Base-by-base conservation (phyloP, 2,329 filamentous ascomycete species). In the Verticillium nubilum region DNA sequence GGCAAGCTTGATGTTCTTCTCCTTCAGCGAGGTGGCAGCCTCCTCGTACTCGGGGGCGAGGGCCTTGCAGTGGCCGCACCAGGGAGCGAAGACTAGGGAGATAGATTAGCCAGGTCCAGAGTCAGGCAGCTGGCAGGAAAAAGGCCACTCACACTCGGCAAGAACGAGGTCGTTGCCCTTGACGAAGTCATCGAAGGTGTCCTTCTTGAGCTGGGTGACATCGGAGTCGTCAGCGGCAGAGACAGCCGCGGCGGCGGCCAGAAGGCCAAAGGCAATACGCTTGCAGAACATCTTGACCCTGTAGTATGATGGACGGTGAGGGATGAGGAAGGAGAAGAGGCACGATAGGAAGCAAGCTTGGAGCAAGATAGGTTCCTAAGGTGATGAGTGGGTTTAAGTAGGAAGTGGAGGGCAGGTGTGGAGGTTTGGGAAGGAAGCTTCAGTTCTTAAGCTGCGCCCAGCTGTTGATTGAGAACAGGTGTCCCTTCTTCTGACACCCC, bases 21-120 rank as follows among this genome's bases (percentile, higher is more conserved):
- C 90, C 84, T 93, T 94, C 65, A 96, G 82, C 31, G 86, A 83
- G 29, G 90, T 93, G 56, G 91, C 91, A 57, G 91, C 91, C 75
- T 91, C 86, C 80, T 96, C 91, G 77, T 95, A 96, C 79, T 95
- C 91, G 73, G 91, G 90, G 63, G 90, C 95, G 67, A 99, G 91
- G 62, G 94, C 94, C 84, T 99, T 98, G 90, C 94, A 98, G 85
- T 98, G 94, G 66, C 93, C 94, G 69, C 91, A 96, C 93, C 94
- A 96, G 68, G 94, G 93, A 67, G 94, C 94, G 76, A 91, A 97
- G 86, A 97, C 89, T 92, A 6, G 54, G 59, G 59, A 52, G 28
- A 4, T 3, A 25, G 50, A 9, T 25, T 28, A 58, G 50, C 67
- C 64, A 68, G 68, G 42, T 50, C 25, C 42, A 25, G 42, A 13